These are phyloP conservation scores for Linderina pennispora DNA, from an alignment of 192 early-diverging fungal species.

Conservation along the genomic window DNA sequence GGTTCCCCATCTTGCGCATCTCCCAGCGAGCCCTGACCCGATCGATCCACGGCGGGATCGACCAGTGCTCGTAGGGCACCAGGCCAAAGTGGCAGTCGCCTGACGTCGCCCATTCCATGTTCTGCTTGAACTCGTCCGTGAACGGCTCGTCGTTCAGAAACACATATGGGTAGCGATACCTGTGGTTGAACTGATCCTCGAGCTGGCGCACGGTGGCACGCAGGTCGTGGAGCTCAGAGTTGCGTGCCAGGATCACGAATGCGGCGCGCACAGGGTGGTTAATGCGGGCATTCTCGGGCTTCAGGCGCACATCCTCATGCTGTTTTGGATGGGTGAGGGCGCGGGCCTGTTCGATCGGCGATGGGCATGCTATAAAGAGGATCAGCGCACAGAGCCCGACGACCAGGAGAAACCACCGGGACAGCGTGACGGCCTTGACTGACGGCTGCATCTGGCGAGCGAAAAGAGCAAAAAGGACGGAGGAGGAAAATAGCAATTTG, in stretches of 20 bases:
- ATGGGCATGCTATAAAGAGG: constrained; percentile 12
- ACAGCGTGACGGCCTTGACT: background rate
- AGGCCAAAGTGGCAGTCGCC: constrained; percentile 33
- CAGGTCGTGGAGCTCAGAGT: constrained; percentile 54
- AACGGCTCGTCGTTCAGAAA: constrained; percentile 58
- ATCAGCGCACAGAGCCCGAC: constrained; percentile 4
- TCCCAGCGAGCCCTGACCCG: constrained; percentile 7
- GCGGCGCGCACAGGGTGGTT: constrained; percentile 12
- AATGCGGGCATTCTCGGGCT: constrained; percentile 5
- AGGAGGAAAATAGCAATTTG: too few species aligned
- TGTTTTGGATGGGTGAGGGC: constrained; percentile 8
- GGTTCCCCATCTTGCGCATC: constrained; percentile 4
- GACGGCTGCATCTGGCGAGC: background rate
- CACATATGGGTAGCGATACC: constrained; percentile 57
- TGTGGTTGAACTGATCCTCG: constrained; percentile 52
- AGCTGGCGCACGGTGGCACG: constrained; percentile 52
- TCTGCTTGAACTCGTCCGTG: constrained; percentile 41
- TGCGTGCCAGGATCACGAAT: constrained; percentile 58
- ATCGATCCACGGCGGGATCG: constrained; percentile 66
- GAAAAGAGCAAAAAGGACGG: too few species aligned
- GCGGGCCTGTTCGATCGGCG: constrained; percentile 16
- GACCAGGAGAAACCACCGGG: constrained; percentile 9
- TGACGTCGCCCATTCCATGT: constrained; percentile 11
- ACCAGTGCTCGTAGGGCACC: constrained; percentile 60
- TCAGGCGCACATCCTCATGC: constrained; percentile 23